These are phyloP conservation scores for Meira nashicola DNA, from an alignment of 1,284 basidiomycete genomes.

Conservation along the genomic window DNA sequence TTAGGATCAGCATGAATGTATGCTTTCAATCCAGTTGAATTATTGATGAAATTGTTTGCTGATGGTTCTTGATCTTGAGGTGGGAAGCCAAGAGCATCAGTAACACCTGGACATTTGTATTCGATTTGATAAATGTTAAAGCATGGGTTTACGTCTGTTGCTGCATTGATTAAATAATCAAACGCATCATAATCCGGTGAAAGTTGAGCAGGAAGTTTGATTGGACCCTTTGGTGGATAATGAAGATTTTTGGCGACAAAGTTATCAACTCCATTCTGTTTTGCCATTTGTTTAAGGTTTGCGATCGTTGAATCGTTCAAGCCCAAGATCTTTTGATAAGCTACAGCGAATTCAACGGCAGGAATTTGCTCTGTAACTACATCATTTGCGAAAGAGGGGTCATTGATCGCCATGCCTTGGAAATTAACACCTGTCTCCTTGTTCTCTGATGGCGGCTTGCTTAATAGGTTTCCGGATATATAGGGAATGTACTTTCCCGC, in stretches of 20 bases:
- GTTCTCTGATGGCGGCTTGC: slow-evolving; percentile 21
- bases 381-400: slow-evolving; percentile 37
- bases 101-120: slow-evolving; percentile 6
- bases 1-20: slow-evolving; percentile 34
- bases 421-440: slow-evolving; percentile 32
- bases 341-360: slow-evolving; percentile 20
- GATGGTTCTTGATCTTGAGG: slow-evolving; percentile 11
- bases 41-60: slow-evolving; percentile 27
- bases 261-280: slow-evolving; percentile 30
- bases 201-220: slow-evolving; percentile 15
- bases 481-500: slow-evolving; percentile 99
- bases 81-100: slow-evolving; percentile 26
- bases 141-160: slow-evolving; percentile 26
- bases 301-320: slow-evolving; percentile 20
- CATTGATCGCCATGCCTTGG: slow-evolving; percentile 46
- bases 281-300: slow-evolving; percentile 22
- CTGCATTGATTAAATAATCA: slow-evolving; percentile 6
- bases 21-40: slow-evolving; percentile 37
- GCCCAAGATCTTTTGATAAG: slow-evolving; percentile 14
- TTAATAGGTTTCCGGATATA: slow-evolving; percentile 57
- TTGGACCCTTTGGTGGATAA: slow-evolving; percentile 40
- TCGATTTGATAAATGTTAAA: slow-evolving; percentile 25
- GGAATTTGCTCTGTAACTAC: slow-evolving; percentile 32
- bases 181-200: slow-evolving; percentile 14
- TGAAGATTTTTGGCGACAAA: slow-evolving; percentile 36